Evolutionary conservation across 768 basidiomycete species (phyloP), one percentile per base, ranked within the genome.

Genomic region (Mycena chlorophos): DNA sequence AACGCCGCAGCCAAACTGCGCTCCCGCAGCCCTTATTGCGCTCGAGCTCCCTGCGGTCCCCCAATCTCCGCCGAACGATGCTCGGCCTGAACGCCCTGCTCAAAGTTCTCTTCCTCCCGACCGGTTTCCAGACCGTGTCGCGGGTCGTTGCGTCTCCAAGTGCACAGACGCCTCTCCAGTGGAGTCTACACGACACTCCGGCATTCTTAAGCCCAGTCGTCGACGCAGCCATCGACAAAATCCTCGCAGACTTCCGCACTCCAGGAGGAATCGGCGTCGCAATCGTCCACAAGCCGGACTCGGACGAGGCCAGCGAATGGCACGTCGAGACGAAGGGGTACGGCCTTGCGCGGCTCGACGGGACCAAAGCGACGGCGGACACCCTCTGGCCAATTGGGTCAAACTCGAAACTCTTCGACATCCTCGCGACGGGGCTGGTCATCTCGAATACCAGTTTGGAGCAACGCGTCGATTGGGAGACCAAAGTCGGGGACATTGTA

Each of bases 401-500:
- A 25, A 65, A 65, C 29, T 65, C 62, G 3, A 63, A 65, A 62
- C 51, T 65, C 22, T 63, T 65, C 45, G 55, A 54, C 20, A 48
- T 55, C 14, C 51, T 63, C 3, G 60, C 62, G 1, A 60, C 62
- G 12, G 62, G 64, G 5, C 57, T 65, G 6, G 30, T 63, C 37
- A 57, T 63, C 23, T 57, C 57, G 39, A 63, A 65, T 37, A 42
- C 56, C 27, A 59, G 45, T 14, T 17, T 65, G 1, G 56, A 56
- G 1, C 49, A 60, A 13, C 54, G 45, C 2, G 39, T 65, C 23
- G 57, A 57, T 1, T 65, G 62, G 60, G 31, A 61, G 16, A 61
- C 62, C 5, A 65, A 65, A 49, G 48, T 65, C n/a, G 55, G 54
- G 5, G 50, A 51, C 5, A n/a, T 65, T 23, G 34, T 65, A 0